Base-by-base conservation (phyloP, 2,329 filamentous ascomycete genomes). In the Epichloe gansuensis region DNA sequence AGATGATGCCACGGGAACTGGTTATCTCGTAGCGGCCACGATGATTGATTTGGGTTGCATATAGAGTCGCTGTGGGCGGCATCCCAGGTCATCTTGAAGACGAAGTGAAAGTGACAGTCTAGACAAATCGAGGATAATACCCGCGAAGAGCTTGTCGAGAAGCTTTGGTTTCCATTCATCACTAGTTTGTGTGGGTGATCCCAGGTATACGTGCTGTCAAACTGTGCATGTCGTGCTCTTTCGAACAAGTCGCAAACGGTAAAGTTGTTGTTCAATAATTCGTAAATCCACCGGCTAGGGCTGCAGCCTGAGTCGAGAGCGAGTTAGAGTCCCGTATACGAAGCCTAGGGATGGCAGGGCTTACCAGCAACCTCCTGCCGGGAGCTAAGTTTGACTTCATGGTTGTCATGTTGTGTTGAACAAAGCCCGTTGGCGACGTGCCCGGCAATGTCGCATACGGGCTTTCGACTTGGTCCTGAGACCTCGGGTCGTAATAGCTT, bases 61-160 rank as follows among this genome's bases (percentile, higher is more conserved):
- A 66, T 55, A 6, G 58, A 55, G 4, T 60, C 54, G 5, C 49
- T 39, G n/a, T 67, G 61, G 2, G 56, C 49, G 15, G 61, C 57
- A 3, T 68, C 61, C 64, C 67, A 71, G 9, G 57, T 52, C 54
- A 68, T 64, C 25, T 63, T 68, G 57, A 72, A 67, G 49, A 72
- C 61, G 50, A 72, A 71, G 56, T 72, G 70, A 37, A 69, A 69
- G 49, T 70, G 67, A 48, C 70, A 72, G 46, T 69, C 65, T 12
- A 70, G 59, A 52, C 70, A 72, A 8, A 72, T 61, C 3, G 69
- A 61, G 4, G 70, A 72, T 1, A 72, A 51, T 2, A 66, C 35
- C 2, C 60, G 61, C 6, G 55, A 60, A 5, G 59, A 61, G 1
- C 53, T 42, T 31, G 62, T 61, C 1, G 54, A 59, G 35, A 60